Evolutionary conservation across 768 basidiomycete genomes (phyloP), one percentile per base, ranked within the genome.

Genomic region (Gautieria morchelliformis): DNA sequence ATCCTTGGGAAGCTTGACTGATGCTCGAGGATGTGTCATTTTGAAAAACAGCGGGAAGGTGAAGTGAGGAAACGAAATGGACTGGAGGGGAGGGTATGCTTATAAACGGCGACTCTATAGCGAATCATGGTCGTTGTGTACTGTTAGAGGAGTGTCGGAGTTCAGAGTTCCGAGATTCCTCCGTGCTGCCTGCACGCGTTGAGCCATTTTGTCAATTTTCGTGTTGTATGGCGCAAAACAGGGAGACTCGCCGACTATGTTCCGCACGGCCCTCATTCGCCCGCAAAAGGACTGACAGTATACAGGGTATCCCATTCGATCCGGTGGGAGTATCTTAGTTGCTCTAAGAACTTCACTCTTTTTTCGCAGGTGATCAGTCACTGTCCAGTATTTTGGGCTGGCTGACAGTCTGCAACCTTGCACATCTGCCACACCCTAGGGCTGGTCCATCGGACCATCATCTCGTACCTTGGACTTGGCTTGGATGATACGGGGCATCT

Each of bases 1-100:
- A 64, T 81, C 78, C 55, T 73, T 73, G 30, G 81, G 77, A 33
- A 85, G 70, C 67, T 78, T 78, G 58, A 64, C 60, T 37, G 58
- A 41, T 14, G 59, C 22, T 22, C 52, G n/a, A 41, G 35, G 40
- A 20, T 57, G 9, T 48, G 27, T 42, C 61, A 62, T 62, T 22
- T 12, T 56, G 37, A 24, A 22, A n/a, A 39, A 35, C 14, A 19
- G 24, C 44, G 51, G 50, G 56, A 48, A 45, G 53, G 37, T 56
- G 53, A 24, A 44, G 47, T 44, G 48, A 39, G 20, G 47, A 47
- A 14, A 54, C 27, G 52, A 54, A 46, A 30, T 42, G 56, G 53
- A 46, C 37, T 37, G 35, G 58, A 44, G 19, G 57, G 55, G n/a
- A 49, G 53, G 1, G 37, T 50, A 57, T 57, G n/a, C n/a, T n/a